Conservation (phyloP, 352 stramenopile species). For the Pythium brassicae region DNA sequence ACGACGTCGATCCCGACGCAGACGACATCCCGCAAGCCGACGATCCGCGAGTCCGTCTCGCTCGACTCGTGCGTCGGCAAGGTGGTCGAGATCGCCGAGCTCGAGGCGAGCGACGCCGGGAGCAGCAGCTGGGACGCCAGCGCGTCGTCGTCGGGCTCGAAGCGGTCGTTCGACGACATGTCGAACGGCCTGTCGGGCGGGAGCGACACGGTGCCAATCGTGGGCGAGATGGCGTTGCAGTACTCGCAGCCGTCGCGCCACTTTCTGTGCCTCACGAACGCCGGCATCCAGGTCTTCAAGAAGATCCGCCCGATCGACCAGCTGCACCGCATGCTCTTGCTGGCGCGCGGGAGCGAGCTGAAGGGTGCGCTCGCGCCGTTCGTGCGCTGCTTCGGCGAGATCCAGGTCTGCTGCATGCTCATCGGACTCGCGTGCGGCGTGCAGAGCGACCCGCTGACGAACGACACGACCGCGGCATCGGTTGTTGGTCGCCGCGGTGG, state of each 20-base stretch:
- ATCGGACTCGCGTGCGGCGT: conserved; percentile 84
- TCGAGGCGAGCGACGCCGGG: conserved; percentile 25
- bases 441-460: conserved; percentile 66
- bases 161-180: conserved; percentile 83
- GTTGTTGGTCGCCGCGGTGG: conserved; percentile 35
- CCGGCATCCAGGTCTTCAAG: conserved; percentile 86
- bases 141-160: conserved; percentile 20
- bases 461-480: conserved; percentile 46
- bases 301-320: conserved; percentile 89
- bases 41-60: conserved; percentile 72
- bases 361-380: conserved; percentile 67
- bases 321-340: conserved; percentile 69
- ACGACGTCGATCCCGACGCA: conserved; percentile 57
- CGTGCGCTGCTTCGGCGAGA: conserved; percentile 76
- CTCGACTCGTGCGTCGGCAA: conserved; percentile 77
- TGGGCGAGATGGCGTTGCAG: conserved; percentile 82
- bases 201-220: conserved; percentile 31
- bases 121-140: conserved; percentile 13
- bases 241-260: conserved; percentile 76
- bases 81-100: conserved; percentile 76
- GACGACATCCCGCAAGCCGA: conserved; percentile 52
- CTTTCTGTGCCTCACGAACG: conserved; percentile 82
- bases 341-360: conserved; percentile 62
- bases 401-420: conserved; percentile 87
- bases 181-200: conserved; percentile 23